A percentile compares a stretch with the other conserved stretches of the same genome.
phyloP scores from a whole-genome alignment of 1,139 yeast species.

The Saccharomyces hybrid region DNA sequence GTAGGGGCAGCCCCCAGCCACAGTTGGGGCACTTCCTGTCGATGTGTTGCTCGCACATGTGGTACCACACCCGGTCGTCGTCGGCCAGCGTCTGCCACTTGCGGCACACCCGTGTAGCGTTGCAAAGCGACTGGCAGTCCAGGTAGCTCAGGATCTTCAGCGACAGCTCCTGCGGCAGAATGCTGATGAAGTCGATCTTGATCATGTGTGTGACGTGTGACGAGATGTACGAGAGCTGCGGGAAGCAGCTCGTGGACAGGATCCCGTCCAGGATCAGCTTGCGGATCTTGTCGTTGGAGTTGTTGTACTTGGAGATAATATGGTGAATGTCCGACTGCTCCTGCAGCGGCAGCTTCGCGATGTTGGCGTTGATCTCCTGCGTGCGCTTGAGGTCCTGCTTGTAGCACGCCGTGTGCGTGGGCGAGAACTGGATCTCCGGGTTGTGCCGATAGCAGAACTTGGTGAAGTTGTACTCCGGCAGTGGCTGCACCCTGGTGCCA shows the following conservation, averaged over 20 bases:
- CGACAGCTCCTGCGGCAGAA: slow-evolving; percentile 79
- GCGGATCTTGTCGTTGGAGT: slow-evolving; percentile 35
- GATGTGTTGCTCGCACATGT: slow-evolving; percentile 96
- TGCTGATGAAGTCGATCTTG: slow-evolving; percentile 79
- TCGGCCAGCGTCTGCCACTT: slow-evolving; percentile 87
- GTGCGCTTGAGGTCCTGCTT: slow-evolving; percentile 49
- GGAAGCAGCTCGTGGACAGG: slow-evolving; percentile 87
- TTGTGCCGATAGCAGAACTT: slow-evolving; percentile 86
- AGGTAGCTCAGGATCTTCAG: slow-evolving; percentile 78
- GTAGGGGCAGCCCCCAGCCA: slow-evolving; percentile 96
- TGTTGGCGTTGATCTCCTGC: slow-evolving; percentile 55
- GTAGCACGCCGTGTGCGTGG: slow-evolving; percentile 33
- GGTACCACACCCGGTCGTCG: slow-evolving; percentile 96
- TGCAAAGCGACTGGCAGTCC: slow-evolving; percentile 86
- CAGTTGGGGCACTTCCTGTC: slow-evolving; percentile 96
- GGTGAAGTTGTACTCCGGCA: slow-evolving; percentile 29
- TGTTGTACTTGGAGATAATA: slow-evolving; percentile 41
- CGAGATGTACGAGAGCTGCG: slow-evolving; percentile 81
- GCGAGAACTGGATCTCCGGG: slow-evolving; percentile 53
- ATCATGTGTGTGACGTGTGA: slow-evolving; percentile 73
- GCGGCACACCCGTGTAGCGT: slow-evolving; percentile 85
- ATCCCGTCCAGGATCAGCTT: slow-evolving; percentile 75
- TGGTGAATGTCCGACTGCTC: slow-evolving; percentile 65
- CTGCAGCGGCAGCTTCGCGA: slow-evolving; percentile 70
- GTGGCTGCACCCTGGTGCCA: background rate